phyloP scores from a whole-genome alignment of 768 basidiomycete genomes.

The Hortiboletus flavorubellus region DNA sequence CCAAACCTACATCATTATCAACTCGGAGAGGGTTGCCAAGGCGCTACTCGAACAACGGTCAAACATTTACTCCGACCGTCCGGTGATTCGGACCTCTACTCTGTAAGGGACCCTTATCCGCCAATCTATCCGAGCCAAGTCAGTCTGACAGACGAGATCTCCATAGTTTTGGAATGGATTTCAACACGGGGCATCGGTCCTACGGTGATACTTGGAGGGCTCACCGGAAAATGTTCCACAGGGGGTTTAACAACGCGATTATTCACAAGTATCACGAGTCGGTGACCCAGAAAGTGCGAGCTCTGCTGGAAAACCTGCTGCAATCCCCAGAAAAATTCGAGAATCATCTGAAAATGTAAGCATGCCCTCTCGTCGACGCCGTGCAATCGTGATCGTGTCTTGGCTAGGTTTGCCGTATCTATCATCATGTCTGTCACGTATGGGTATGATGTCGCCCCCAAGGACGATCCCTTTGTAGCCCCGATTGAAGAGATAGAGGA shows the following conservation, averaged over 20 bases:
- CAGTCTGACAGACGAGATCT: background rate
- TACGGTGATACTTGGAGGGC: slow-evolving; percentile 17
- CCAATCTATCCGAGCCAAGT: background rate
- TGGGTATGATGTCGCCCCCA: slow-evolving; percentile 16
- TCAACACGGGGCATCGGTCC: slow-evolving; percentile 19
- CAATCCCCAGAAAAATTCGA: slow-evolving; percentile 15
- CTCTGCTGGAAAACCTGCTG: slow-evolving; percentile 9
- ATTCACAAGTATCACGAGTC: slow-evolving; percentile 12
- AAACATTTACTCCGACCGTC: slow-evolving; percentile 20
- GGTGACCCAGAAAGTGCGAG: slow-evolving; percentile 2
- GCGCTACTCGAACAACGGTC: slow-evolving; percentile 28
- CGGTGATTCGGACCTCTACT: slow-evolving; percentile 3
- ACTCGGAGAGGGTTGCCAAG: slow-evolving; percentile 21
- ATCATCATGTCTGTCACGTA: slow-evolving; percentile 20
- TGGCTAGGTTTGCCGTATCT: slow-evolving; percentile 18
- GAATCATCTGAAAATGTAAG: slow-evolving; percentile 18
- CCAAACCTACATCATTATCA: slow-evolving; percentile 23
- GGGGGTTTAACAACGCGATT: slow-evolving; percentile 8
- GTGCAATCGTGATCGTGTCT: background rate
- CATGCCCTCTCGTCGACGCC: background rate
- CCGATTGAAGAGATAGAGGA: slow-evolving; percentile 12
- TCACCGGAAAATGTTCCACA: slow-evolving; percentile 18
- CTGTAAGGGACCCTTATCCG: slow-evolving; percentile 1
- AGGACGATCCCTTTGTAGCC: slow-evolving; percentile 19
- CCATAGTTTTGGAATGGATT: slow-evolving; percentile 25